A percentile compares a stretch with the other conserved stretches of the same genome.
Evolutionary conservation across 148 eudicot genomes (phyloP).

Genomic region (Agrostemma githago): DNA sequence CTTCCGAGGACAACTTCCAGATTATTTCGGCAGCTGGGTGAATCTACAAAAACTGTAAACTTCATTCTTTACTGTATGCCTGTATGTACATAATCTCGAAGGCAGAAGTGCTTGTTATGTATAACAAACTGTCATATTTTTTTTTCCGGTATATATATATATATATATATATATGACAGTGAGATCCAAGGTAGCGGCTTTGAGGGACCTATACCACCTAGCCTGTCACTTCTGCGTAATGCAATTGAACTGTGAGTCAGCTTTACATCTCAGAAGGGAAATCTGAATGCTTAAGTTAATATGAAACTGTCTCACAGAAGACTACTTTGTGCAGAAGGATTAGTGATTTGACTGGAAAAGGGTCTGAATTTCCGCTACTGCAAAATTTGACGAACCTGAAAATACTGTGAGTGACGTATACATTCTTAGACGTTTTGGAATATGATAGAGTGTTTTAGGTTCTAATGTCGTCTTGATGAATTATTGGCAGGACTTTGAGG

Average conservation of each 20-base stretch:
- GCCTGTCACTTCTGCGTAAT: constrained; percentile 36
- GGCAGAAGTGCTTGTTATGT: background rate
- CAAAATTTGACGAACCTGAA: constrained; percentile 21
- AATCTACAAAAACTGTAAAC: constrained; percentile 40
- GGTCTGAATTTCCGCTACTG: constrained; percentile 40
- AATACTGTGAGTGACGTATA: constrained; percentile 36
- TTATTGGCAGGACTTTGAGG: background rate
- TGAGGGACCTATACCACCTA: constrained; percentile 55
- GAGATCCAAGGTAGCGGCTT: constrained; percentile 57
- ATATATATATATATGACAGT: constrained; percentile 34
- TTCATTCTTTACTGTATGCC: background rate
- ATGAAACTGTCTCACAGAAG: too few species aligned
- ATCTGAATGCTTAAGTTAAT: too few species aligned
- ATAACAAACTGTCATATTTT: background rate
- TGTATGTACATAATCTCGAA: background rate
- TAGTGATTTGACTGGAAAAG: constrained; percentile 41
- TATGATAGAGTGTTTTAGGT: background rate
- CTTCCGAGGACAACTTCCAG: constrained; percentile 50
- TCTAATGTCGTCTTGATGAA: background rate
- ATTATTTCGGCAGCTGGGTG: constrained; percentile 38
- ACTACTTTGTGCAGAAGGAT: constrained; percentile 36
- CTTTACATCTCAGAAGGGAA: too few species aligned
- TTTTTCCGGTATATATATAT: background rate
- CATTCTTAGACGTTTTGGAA: background rate
- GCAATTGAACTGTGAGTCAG: constrained; percentile 45